A percentile compares a stretch with the other conserved stretches of the same genome.
phyloP scores from a whole-genome alignment of 2,329 filamentous ascomycete species.

The Daldinia eschscholtzii region DNA sequence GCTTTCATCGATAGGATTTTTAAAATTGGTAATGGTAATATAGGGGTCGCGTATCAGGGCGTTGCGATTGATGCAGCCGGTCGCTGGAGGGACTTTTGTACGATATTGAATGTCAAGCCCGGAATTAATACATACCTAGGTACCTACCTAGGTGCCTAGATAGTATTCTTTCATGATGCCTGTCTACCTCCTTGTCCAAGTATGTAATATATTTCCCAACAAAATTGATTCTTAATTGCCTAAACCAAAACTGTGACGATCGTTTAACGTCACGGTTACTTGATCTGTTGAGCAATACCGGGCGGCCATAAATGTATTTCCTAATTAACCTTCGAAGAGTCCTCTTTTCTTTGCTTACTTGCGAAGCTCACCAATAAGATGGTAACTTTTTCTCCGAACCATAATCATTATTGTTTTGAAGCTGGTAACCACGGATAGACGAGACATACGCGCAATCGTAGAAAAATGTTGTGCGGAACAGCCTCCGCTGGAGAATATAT shows the following conservation, averaged over 20 bases:
- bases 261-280: slow-evolving; percentile 31
- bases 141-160: too few species aligned
- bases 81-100: neutral
- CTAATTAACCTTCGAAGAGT: neutral
- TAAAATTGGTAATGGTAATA: neutral
- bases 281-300: neutral
- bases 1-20: neutral
- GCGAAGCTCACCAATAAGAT: too few species aligned
- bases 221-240: slow-evolving; percentile 35
- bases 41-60: slow-evolving; percentile 12
- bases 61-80: neutral
- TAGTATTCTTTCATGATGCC: neutral
- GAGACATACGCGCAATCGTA: too few species aligned
- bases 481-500: too few species aligned
- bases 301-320: slow-evolving; percentile 14
- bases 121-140: slow-evolving; percentile 6
- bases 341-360: too few species aligned
- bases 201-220: neutral
- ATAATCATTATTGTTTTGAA: too few species aligned
- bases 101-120: slow-evolving; percentile 13
- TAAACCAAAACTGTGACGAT: slow-evolving; percentile 32
- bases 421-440: too few species aligned
- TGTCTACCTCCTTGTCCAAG: neutral
- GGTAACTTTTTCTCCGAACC: too few species aligned
- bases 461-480: too few species aligned